Base-by-base conservation (phyloP, 352 stramenopile species). In the Pythium chondricola region DNA sequence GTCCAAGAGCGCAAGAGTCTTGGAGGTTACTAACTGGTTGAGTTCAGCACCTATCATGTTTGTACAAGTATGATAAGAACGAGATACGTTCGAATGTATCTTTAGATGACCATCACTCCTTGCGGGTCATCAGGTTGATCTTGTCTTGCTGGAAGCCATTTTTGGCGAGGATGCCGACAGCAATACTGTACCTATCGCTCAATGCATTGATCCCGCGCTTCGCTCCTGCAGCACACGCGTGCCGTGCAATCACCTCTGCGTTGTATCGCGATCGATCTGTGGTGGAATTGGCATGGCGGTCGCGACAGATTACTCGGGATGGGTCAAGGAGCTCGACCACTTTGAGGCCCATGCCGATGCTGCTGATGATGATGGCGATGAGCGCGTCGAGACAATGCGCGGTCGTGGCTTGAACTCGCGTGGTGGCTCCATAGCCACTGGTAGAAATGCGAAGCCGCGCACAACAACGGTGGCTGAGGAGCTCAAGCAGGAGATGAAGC, bases 401-500 rank as follows among this genome's bases (percentile, higher is more conserved):
- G 36, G 25, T 9, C 17, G 9, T 11, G 51, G 10, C 35, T 42
- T 22, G 59, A 62, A 31, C 18, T 42, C 36, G 20, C 41, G 25
- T 41, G 47, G 39, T n/a, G 35, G 16, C 39, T 52, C 50, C 0
- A 49, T 52, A 6, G 42, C 13, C 1, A 63, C 63, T n/a, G 59
- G 45, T 14, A 51, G 60, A 4, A 69, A 65, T 27, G 14, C 52
- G 26, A 70, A 61, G 29, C 36, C 49, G 9, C 48, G 50, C 21
- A 42, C 41, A n/a, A 48, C 58, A 6, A 69, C 49, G 35, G 40
- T 58, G 16, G 56, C 95, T 1, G 72, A 97, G n/a, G 83, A 96
- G 38, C 58, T 88, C 10, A 70, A 91, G 56, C 75, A 90, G 58
- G 90, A 97, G 58, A 92, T 97, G 71, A 96, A 97, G 68, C 65